Evolutionary conservation across 768 basidiomycete genomes (phyloP).

Genomic region (Boletus vermiculosoides): DNA sequence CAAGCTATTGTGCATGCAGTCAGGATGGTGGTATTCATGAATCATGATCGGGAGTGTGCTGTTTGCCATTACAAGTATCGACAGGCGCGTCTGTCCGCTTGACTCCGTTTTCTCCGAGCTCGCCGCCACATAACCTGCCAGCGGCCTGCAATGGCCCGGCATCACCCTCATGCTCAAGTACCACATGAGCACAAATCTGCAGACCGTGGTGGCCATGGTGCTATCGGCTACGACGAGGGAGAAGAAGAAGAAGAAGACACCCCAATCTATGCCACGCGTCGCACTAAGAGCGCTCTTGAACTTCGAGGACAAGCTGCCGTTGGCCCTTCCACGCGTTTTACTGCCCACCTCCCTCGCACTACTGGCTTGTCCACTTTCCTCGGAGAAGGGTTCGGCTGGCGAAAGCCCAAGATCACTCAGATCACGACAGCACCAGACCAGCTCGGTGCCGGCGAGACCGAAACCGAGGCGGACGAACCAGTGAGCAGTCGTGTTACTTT

Average conservation of each 20-base stretch:
- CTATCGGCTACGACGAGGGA: neutral
- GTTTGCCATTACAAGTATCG: neutral
- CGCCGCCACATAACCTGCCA: neutral
- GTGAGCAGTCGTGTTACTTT: constrained; percentile 40
- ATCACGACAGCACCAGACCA: constrained; percentile 66
- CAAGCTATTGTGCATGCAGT: neutral
- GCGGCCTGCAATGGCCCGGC: neutral
- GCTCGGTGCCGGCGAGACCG: constrained; percentile 70
- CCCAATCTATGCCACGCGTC: constrained; percentile 21
- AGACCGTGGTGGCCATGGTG: neutral
- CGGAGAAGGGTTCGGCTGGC: constrained; percentile 29
- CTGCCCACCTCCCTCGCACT: constrained; percentile 13
- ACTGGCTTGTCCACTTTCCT: constrained; percentile 25
- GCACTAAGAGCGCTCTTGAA: constrained; percentile 24
- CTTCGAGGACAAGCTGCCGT: constrained; percentile 10
- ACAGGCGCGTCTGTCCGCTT: neutral
- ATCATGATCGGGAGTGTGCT: neutral
- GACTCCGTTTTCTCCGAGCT: neutral
- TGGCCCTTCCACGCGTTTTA: constrained; percentile 3
- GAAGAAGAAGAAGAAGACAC: neutral
- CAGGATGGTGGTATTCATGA: neutral
- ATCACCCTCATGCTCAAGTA: neutral
- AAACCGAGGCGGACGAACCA: constrained; percentile 75
- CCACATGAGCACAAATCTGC: neutral
- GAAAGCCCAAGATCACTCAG: constrained; percentile 39